Conservation (phyloP, 1,284 basidiomycete genomes). For the Trametes polyzona region DNA sequence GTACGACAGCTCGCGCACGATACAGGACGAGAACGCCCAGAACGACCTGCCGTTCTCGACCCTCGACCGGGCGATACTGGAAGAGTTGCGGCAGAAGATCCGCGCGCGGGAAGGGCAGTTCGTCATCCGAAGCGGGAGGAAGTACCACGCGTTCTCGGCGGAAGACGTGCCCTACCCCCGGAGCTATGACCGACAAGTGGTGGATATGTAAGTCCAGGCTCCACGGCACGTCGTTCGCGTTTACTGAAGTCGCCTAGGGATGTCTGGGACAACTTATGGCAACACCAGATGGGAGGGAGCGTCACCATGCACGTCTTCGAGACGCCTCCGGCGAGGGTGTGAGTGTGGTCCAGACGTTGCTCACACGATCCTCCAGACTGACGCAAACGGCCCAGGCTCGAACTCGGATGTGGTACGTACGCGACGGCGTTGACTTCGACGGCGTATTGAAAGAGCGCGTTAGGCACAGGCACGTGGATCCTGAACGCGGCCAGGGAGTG, state of each 20-base stretch:
- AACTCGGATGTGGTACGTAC: slow-evolving; percentile 69
- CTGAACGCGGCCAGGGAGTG: slow-evolving; percentile 61
- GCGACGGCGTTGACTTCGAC: background rate
- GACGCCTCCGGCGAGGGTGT: slow-evolving; percentile 62
- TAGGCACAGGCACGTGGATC: slow-evolving; percentile 71
- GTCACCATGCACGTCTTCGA: slow-evolving; percentile 66
- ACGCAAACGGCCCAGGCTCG: slow-evolving; percentile 46
- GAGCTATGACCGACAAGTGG: slow-evolving; percentile 58
- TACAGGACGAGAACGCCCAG: slow-evolving; percentile 22
- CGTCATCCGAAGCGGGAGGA: slow-evolving; percentile 52
- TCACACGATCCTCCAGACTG: slow-evolving; percentile 10
- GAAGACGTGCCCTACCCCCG: slow-evolving; percentile 67
- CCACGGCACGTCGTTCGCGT: background rate
- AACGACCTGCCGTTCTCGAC: slow-evolving; percentile 49
- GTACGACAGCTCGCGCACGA: slow-evolving; percentile 8
- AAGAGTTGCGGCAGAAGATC: slow-evolving; percentile 55
- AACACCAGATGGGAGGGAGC: slow-evolving; percentile 55
- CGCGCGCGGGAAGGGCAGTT: slow-evolving; percentile 59
- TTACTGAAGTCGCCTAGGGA: slow-evolving; percentile 47
- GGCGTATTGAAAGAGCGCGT: background rate
- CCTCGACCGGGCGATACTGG: slow-evolving; percentile 59
- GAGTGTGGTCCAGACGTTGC: slow-evolving; percentile 33
- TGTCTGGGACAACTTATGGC: slow-evolving; percentile 66
- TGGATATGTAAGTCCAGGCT: slow-evolving; percentile 60
- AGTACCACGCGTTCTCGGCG: slow-evolving; percentile 55